Evolutionary conservation across 257 asterid species (phyloP), one percentile per base, ranked within the genome.

Genomic region (Nicotiana benthamiana): DNA sequence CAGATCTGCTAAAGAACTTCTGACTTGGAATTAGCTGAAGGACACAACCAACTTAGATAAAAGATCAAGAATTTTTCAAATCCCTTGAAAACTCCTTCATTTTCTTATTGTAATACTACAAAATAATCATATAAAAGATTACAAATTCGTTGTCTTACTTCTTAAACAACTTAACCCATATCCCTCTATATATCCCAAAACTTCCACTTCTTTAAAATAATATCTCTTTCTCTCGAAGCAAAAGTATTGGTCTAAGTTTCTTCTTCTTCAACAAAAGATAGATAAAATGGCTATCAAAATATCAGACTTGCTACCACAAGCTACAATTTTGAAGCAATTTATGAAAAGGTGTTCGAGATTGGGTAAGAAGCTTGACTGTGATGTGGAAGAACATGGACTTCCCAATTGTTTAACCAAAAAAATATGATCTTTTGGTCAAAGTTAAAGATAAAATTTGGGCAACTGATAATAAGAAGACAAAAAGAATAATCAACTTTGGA

Each of bases 281-380:
- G 20, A 27, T 30, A 1, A 75, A 57, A 81, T 89, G 92, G 87
- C 85, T 1, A 79, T 89, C 22, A 84, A 80, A 54, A 88, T 75
- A 59, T 63, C 86, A 30, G 86, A 77, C 83, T 86, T 79, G 54
- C 81, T 88, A 22, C 79, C 90, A 18, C 90, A 88, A 65, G 46
- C 84, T 1, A 87, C 87, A 34, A 81, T 75, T 9, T 26, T 88
- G 26, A 86, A 86, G 86, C 89, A 88, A 83, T 86, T 86, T 32
- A 46, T 86, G 13, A 86, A 82, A 56, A 80, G 86, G 28, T 88
- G 91, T 79, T 84, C 86, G 1, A 88, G 84, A 64, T 82, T 88
- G 72, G 87, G 89, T 16, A 88, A 82, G 88, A 86, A 85, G 48
- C 56, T 80, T 6, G 80, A 81, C 0, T 86, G 83, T 72, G 82